Base-by-base conservation (phyloP, 495 filamentous ascomycete species). In the Tuber umbilicatum region DNA sequence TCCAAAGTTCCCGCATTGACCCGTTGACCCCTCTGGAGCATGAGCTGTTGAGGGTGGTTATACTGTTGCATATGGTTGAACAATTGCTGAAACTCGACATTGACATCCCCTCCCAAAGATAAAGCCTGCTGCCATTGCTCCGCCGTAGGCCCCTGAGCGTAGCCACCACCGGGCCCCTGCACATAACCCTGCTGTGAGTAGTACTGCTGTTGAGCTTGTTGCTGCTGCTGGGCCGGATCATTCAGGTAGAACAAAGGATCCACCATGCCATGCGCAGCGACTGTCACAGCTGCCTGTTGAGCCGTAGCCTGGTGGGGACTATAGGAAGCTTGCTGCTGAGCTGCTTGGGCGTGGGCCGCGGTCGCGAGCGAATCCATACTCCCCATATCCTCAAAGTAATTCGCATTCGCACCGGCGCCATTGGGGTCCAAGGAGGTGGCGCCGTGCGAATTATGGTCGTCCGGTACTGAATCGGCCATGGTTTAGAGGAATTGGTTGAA, bases 311-410 rank as follows among this genome's bases (percentile, higher is more conserved):
- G 71, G 39, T 78, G 79, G 17, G 73, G 79, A 72, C 77, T 79
- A 41, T 79, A 79, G 2, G 73, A 60, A n/a, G 78, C 71, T 70
- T 75, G 73, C 50, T 80, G 73, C 42, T 82, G 81, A 47, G 78
- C 72, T 50, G 79, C 75, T 70, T 80, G 75, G 21, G 76, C 74
- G 69, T 81, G 79, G 23, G 81, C 81, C 23, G 81, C 81, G n/a
- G 78, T 79, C 35, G 81, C 81, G 14, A 82, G 78, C 2, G 81
- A 82, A 14, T 82, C 73, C 78, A 82, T 82, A 42, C 77, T 79
- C 27, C 77, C 78, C 74, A 82, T 82, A 37, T 73, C 74, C 73
- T 79, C 79, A 42, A 81, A 81, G 77, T 80, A 81, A 73, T 81
- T 79, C 73, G 79, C 42, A 72, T 74, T 78, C 70, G 68, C 43